These are phyloP conservation scores for Fraxinus paxiana DNA, from an alignment of 305 asterid species.

Conservation along the genomic window DNA sequence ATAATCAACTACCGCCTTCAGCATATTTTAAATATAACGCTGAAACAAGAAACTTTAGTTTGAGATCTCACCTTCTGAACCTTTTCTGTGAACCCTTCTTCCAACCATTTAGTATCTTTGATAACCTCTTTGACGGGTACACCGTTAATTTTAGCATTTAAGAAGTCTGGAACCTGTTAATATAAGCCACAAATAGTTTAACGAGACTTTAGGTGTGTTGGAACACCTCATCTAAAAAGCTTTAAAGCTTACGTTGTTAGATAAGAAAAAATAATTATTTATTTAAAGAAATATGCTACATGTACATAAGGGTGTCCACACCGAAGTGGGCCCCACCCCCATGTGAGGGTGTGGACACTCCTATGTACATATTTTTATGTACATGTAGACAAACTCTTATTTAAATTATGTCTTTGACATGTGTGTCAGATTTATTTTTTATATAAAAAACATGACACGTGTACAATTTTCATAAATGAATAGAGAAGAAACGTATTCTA, in stretches of 20 bases:
- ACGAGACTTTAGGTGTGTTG: background rate
- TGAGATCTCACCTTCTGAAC: slow-evolving; percentile 70
- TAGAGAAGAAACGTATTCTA: background rate
- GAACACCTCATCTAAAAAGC: background rate
- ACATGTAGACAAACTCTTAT: background rate
- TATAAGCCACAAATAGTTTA: background rate
- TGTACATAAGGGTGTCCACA: too few species aligned
- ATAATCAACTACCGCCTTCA: background rate
- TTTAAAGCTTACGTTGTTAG: background rate
- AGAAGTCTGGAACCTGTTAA: slow-evolving; percentile 83
- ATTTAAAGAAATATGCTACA: background rate
- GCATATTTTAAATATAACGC: background rate
- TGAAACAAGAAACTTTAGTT: background rate
- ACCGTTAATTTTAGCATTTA: slow-evolving; percentile 83
- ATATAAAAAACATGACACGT: background rate
- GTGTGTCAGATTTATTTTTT: background rate
- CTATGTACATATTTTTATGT: too few species aligned
- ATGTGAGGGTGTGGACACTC: too few species aligned
- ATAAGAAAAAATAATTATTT: background rate
- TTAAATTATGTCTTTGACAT: background rate
- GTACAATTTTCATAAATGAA: background rate
- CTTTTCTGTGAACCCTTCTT: slow-evolving; percentile 79
- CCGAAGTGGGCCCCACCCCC: too few species aligned
- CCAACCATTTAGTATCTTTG: slow-evolving; percentile 79
- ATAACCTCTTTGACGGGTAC: slow-evolving; percentile 78